A percentile compares a stretch with the other conserved stretches of the same genome.
These are phyloP conservation scores for Asclepias syriaca DNA, from an alignment of 257 asterid species.

Conservation along the genomic window DNA sequence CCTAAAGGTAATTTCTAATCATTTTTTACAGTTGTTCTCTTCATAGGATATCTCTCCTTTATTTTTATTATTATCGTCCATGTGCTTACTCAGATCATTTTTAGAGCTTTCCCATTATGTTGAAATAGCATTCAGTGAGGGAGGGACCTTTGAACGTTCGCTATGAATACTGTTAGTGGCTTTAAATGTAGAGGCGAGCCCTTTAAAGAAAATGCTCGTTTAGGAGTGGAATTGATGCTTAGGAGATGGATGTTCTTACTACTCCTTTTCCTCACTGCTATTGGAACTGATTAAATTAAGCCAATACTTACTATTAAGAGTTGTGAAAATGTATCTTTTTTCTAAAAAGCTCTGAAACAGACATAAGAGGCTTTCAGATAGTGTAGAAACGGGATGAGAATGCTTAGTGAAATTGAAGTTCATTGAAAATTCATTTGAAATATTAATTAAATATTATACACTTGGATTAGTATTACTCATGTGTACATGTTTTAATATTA, in stretches of 20 bases:
- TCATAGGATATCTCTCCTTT: not conserved
- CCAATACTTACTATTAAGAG: not conserved
- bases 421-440: not conserved
- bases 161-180: not conserved
- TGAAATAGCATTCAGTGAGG: not conserved
- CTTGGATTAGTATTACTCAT: not conserved
- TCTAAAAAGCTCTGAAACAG: not conserved
- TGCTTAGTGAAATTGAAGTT: not conserved
- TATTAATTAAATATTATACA: not conserved
- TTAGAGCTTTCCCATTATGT: not conserved
- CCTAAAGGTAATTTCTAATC: conserved; percentile 64
- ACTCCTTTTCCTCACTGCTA: not conserved
- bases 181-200: not conserved
- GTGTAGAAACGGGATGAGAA: not conserved
- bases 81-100: not conserved
- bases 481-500: not conserved
- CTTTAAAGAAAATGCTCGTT: not conserved
- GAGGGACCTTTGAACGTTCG: not conserved
- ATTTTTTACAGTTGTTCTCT: not conserved
- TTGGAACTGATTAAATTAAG: not conserved
- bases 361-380: not conserved
- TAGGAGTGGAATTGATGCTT: not conserved
- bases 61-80: not conserved
- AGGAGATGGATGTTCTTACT: not conserved
- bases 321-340: not conserved